Conservation (phyloP, 805 yeast genomes). For the Starmerella floricola region DNA sequence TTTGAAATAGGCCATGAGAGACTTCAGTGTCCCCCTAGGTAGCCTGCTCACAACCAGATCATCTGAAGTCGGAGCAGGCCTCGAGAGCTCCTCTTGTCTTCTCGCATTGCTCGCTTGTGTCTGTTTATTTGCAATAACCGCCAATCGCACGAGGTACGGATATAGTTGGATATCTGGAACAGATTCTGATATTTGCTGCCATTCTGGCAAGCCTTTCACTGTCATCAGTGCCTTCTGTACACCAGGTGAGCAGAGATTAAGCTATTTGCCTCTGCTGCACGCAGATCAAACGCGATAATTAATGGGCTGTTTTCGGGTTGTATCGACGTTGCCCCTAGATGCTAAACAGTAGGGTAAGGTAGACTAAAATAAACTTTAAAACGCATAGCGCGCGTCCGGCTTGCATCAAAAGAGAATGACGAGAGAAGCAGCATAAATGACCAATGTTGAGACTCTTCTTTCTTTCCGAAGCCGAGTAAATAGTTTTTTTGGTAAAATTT, state of each 20-base stretch:
- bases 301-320: too few relatives aligned
- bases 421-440: too few relatives aligned
- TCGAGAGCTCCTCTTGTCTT: neutral
- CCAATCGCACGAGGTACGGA: constrained; percentile 40
- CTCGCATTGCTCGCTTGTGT: constrained; percentile 4
- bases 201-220: constrained; percentile 2
- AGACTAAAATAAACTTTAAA: neutral
- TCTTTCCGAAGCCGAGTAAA: too few relatives aligned
- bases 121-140: constrained; percentile 47
- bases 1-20: constrained; percentile 28
- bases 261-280: neutral
- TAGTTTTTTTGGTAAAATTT: too few relatives aligned
- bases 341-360: too few relatives aligned
- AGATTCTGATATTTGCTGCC: constrained; percentile 11
- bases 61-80: neutral
- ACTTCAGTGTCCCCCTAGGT: constrained; percentile 26
- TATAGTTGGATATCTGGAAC: constrained; percentile 32
- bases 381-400: neutral
- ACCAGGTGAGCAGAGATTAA: neutral
- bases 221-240: neutral
- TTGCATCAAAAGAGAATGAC: too few relatives aligned
- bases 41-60: constrained; percentile 16
- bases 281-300: too few relatives aligned
- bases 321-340: neutral
- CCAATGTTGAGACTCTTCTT: too few relatives aligned